Evolutionary conservation across 768 basidiomycete genomes (phyloP).

Genomic region (Neoboletus brunneissimus): DNA sequence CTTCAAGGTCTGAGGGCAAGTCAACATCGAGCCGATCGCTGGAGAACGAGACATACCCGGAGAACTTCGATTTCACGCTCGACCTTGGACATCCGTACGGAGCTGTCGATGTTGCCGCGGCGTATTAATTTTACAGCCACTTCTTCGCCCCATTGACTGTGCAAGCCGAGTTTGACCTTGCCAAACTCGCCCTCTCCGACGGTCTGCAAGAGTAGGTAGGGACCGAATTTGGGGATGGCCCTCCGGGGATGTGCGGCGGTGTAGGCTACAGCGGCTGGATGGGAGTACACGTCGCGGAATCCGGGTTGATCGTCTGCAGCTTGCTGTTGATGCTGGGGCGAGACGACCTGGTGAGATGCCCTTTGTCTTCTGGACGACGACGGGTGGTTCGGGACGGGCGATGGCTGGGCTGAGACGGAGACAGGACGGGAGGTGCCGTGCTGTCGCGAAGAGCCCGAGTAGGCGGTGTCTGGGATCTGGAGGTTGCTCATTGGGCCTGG

Average conservation of each 20-base stretch:
- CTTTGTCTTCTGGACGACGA: constrained; percentile 56
- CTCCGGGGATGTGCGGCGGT: constrained; percentile 78
- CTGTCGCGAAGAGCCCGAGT: constrained; percentile 46
- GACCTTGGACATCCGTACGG: constrained; percentile 88
- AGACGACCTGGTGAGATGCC: constrained; percentile 70
- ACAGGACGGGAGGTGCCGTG: constrained; percentile 46
- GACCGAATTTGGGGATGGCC: constrained; percentile 92
- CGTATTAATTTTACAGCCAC: constrained; percentile 98
- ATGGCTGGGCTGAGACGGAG: constrained; percentile 56
- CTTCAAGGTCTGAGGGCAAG: constrained; percentile 68
- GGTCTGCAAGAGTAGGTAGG: constrained; percentile 92
- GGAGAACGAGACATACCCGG: constrained; percentile 53
- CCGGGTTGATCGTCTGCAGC: constrained; percentile 43
- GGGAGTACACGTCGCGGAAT: constrained; percentile 75
- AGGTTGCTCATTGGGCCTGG: constrained; percentile 30
- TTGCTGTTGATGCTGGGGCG: constrained; percentile 43
- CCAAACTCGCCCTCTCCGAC: constrained; percentile 98
- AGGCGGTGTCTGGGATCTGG: constrained; percentile 44
- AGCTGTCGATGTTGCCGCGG: constrained; percentile 84
- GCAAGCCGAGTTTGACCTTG: constrained; percentile 97
- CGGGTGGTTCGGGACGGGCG: constrained; percentile 41
- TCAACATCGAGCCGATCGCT: constrained; percentile 5
- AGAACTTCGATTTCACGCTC: constrained; percentile 97
- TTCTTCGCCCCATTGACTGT: constrained; percentile 91
- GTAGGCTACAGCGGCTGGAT: constrained; percentile 84